Percentiles rank a stretch among this genome's conserved stretches.
These are phyloP conservation scores for Rhizopus stolonifer DNA, from an alignment of 371 early-diverging fungal species.

Conservation along the genomic window DNA sequence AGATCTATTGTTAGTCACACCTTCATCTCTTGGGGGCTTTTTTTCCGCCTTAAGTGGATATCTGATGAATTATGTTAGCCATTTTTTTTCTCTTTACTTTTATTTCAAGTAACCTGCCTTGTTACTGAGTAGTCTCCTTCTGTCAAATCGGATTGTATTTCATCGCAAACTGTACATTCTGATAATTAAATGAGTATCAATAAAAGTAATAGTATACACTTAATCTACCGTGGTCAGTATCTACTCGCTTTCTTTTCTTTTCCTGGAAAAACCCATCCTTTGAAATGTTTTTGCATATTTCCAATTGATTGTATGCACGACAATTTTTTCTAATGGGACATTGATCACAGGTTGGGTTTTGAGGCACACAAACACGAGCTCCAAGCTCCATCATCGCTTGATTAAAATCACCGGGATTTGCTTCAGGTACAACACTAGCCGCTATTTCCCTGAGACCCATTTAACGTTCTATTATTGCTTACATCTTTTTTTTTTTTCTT, in stretches of 20 bases:
- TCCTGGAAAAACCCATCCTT: slow-evolving; percentile 27
- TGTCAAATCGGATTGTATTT: slow-evolving; percentile 21
- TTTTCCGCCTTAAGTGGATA: slow-evolving; percentile 67
- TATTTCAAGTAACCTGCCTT: slow-evolving; percentile 16
- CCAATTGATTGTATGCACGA: slow-evolving; percentile 54
- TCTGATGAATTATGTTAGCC: slow-evolving; percentile 29
- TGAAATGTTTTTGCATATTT: slow-evolving; percentile 9
- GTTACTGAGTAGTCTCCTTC: slow-evolving; percentile 40
- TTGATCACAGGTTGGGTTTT: slow-evolving; percentile 61
- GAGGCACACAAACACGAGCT: slow-evolving; percentile 77
- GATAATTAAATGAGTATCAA: not conserved
- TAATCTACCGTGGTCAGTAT: slow-evolving; percentile 28
- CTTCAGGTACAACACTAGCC: slow-evolving; percentile 47
- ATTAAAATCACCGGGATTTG: slow-evolving; percentile 78
- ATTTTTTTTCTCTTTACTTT: not conserved
- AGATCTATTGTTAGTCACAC: slow-evolving; percentile 21
- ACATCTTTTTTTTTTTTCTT: too few species aligned
- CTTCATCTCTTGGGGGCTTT: slow-evolving; percentile 67
- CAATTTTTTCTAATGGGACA: slow-evolving; percentile 71
- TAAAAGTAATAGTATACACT: too few species aligned
- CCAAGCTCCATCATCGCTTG: slow-evolving; percentile 88
- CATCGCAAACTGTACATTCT: slow-evolving; percentile 38
- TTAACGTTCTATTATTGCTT: too few species aligned
- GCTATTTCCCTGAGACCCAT: slow-evolving; percentile 55
- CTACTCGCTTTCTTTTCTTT: slow-evolving; percentile 23